phyloP scores from a whole-genome alignment of 257 asterid genomes.

The Solanum dulcamara region DNA sequence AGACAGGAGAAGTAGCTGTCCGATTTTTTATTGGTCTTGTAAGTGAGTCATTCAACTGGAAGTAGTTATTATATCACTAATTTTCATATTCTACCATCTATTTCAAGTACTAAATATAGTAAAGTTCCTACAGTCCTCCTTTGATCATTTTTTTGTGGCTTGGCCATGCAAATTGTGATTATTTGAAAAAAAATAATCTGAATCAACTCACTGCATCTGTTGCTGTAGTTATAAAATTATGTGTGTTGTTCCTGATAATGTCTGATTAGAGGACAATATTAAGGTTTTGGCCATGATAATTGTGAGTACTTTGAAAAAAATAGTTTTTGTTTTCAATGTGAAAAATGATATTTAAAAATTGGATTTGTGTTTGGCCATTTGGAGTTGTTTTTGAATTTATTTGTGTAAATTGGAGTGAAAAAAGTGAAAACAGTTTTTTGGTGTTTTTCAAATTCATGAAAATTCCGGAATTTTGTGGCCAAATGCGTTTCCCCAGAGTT shows the following conservation, averaged over 20 bases:
- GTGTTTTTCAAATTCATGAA: neutral
- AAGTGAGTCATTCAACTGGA: slow-evolving; percentile 30
- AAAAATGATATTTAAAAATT: neutral
- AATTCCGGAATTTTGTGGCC: neutral
- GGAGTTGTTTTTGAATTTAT: neutral
- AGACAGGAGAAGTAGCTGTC: slow-evolving; percentile 69
- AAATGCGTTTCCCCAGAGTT: neutral
- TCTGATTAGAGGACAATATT: neutral
- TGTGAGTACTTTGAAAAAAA: neutral
- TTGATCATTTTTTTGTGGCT: neutral
- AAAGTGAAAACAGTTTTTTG: neutral
- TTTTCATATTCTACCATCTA: neutral
- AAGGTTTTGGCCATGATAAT: neutral
- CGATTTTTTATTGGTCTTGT: slow-evolving; percentile 96
- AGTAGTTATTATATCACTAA: neutral
- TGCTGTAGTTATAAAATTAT: neutral
- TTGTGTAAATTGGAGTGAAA: neutral
- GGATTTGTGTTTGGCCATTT: neutral
- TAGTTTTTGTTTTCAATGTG: neutral
- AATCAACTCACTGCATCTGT: neutral
- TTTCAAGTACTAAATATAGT: neutral
- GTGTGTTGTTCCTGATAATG: neutral
- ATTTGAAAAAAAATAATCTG: no score
- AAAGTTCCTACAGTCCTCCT: neutral
- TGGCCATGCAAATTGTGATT: no score